Percentiles rank a stretch among this genome's conserved stretches.
Evolutionary conservation across 306 rosid genomes (phyloP).

Genomic region (Rubus parviflorus): DNA sequence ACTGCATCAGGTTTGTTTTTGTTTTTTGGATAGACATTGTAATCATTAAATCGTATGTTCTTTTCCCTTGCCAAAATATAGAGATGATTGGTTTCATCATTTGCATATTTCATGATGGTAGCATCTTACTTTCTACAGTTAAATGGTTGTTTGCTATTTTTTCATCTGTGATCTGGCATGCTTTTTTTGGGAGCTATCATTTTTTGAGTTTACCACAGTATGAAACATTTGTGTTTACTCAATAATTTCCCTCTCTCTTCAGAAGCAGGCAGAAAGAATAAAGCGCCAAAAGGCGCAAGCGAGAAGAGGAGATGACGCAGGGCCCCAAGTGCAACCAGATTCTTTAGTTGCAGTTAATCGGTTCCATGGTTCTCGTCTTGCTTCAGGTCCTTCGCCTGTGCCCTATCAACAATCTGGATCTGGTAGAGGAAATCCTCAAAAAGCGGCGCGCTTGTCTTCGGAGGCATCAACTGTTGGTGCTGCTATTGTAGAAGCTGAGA

Average conservation of each 20-base stretch:
- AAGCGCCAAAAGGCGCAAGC: conserved; percentile 79
- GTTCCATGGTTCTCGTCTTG: conserved; percentile 92
- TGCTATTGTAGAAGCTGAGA: conserved; percentile 94
- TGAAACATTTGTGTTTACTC: neutral
- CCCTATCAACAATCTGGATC: conserved; percentile 62
- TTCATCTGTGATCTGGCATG: neutral
- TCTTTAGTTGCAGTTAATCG: conserved; percentile 71
- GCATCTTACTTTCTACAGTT: neutral
- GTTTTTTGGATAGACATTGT: neutral
- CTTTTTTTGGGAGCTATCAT: neutral
- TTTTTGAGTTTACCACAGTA: neutral
- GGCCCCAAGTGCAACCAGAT: conserved; percentile 72
- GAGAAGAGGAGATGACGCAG: conserved; percentile 79
- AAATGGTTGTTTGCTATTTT: neutral
- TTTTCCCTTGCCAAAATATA: neutral
- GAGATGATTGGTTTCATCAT: neutral
- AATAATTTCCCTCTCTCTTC: conserved; percentile 2
- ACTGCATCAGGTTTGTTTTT: conserved; percentile 70
- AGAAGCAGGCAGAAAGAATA: conserved; percentile 86
- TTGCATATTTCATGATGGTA: neutral
- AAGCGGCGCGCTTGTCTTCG: conserved; percentile 56
- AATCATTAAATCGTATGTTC: neutral
- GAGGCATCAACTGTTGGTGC: conserved; percentile 63
- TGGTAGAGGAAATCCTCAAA: conserved; percentile 29
- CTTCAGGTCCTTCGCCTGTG: conserved; percentile 75